Percentiles rank a stretch among this genome's conserved stretches.
phyloP scores from a whole-genome alignment of 208 protist genomes.

The Leishmania tarentolae region DNA sequence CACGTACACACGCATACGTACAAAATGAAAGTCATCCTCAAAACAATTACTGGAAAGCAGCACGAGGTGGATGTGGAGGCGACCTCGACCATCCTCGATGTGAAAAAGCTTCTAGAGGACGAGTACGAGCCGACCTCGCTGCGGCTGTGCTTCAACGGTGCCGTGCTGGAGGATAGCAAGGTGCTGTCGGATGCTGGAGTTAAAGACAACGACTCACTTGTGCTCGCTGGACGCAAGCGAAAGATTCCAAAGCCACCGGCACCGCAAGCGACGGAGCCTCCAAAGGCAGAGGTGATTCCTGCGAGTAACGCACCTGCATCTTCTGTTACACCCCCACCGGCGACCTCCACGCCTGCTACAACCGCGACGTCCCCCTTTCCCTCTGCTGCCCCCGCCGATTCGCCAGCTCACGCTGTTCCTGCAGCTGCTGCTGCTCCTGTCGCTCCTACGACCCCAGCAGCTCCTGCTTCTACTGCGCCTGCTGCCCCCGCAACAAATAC shows the following conservation, averaged over 20 bases:
- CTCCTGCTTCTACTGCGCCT: constrained; percentile 13
- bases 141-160: constrained; percentile 78
- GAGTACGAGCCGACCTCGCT: constrained; percentile 75
- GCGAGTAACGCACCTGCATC: constrained; percentile 10
- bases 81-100: constrained; percentile 47
- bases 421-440: not conserved
- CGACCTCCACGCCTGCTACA: not conserved
- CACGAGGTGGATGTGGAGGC: constrained; percentile 55
- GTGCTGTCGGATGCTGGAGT: constrained; percentile 55
- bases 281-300: constrained; percentile 7
- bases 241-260: constrained; percentile 50
- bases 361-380: not conserved
- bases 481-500: constrained; percentile 16
- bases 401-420: not conserved
- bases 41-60: constrained; percentile 63
- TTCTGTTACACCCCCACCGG: not conserved
- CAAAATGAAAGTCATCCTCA: constrained; percentile 79
- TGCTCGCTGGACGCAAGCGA: constrained; percentile 79
- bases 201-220: constrained; percentile 56
- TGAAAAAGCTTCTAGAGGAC: constrained; percentile 69
- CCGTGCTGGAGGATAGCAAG: constrained; percentile 56
- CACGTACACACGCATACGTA: not conserved
- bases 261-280: constrained; percentile 3
- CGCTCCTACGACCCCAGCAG: not conserved
- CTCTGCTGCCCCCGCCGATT: not conserved